Evolutionary conservation across 495 filamentous ascomycete species (phyloP), one percentile per base, ranked within the genome.

Genomic region (Trichodelitschia bisporula): DNA sequence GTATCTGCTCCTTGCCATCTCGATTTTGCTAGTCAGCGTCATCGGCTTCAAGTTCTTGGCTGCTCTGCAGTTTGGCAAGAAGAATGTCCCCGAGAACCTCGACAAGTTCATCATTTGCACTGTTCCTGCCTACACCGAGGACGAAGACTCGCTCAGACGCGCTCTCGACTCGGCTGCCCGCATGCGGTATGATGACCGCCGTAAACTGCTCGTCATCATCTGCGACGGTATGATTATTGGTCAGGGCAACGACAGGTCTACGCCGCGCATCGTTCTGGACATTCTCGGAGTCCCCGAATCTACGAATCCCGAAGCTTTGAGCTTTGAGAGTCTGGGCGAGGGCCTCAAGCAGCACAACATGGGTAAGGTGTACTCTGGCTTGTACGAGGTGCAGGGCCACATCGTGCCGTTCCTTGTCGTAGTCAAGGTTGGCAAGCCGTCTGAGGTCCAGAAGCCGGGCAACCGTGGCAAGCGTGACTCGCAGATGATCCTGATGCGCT

Each of bases 171-270:
- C 86, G 1, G 77, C 80, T 38, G 82, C 86, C 13, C 67, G 82
- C 36, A 91, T 99, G 82, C 64, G 66, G 32, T 99, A 99, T 48
- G 86, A 99, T 43, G 83, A 99, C 53, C 95, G 95, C 54, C 76
- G 86, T 40, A 99, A 99, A 55, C 62, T 99, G 8, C 57, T 99
- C 28, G 70, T 92, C 35, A 62, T 99, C 28, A 62, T 99, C 35
- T 99, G 86, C 43, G 86, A 99, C 46, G 86, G 86, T 56, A 95
- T 99, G 84, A 95, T 99, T 54, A 84, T 99, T 38, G 86, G 86
- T 36, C 82, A 92, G 54, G 86, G 86, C 40, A 99, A 99, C 49
- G 86, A 99, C 46, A 66, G 76, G 29, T 79, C 89, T 5, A 99
- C 86, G 6, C 86, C 86, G 4, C 65, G 82, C 32, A 99, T 99